These are phyloP conservation scores for Daldinia sp. DNA, from an alignment of 2,329 filamentous ascomycete species.

Conservation along the genomic window DNA sequence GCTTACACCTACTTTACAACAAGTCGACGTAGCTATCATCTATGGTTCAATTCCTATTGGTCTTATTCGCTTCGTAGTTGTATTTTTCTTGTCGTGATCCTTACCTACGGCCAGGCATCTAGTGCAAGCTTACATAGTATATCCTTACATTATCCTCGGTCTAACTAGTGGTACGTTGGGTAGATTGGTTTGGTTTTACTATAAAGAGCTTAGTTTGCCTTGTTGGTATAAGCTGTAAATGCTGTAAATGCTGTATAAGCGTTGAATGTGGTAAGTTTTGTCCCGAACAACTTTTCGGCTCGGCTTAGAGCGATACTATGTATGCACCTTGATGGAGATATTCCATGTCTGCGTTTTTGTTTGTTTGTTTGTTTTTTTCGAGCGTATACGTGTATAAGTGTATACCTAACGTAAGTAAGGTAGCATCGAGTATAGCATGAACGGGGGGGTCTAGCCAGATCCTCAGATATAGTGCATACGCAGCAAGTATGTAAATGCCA, in stretches of 20 bases:
- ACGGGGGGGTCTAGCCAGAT: slow-evolving; percentile 11
- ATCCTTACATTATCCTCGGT: not conserved
- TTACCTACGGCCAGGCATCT: no score
- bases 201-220: slow-evolving; percentile 6
- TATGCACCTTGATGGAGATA: slow-evolving; percentile 12
- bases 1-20: slow-evolving; percentile 21
- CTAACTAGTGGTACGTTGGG: not conserved
- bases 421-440: slow-evolving; percentile 5
- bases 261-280: not conserved
- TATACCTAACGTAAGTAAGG: slow-evolving; percentile 20
- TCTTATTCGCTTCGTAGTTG: not conserved
- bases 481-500: not conserved
- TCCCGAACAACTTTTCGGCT: not conserved
- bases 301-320: not conserved
- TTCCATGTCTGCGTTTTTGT: not conserved
- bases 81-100: slow-evolving; percentile 12
- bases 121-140: no score
- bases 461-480: not conserved
- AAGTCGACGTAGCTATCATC: slow-evolving; percentile 11
- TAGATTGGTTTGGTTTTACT: not conserved
- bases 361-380: not conserved
- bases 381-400: no score
- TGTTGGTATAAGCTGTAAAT: no score
- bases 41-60: slow-evolving; percentile 34
- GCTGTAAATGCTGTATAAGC: not conserved